Base-by-base conservation (phyloP, 805 yeast genomes). In the Candida coquimbonensis region DNA sequence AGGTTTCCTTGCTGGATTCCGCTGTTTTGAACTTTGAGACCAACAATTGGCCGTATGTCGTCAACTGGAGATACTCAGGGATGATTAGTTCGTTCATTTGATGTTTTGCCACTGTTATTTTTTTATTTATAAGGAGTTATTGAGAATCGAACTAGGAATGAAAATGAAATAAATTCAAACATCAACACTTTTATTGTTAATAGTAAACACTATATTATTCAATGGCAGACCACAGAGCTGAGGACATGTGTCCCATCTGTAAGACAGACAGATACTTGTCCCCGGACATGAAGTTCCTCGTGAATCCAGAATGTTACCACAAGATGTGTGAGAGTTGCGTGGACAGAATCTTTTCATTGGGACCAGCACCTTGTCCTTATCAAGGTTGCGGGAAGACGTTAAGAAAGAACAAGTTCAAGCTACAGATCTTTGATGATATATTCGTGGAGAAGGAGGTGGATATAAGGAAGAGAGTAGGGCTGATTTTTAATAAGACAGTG, bases 311-410 rank as follows among this genome's bases (percentile, higher is more conserved):
- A 64, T 93, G 99, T 67, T 93, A 93, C 62, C 99, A 93, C 62
- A 91, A 88, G 71, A 91, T 93, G 64, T 93, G 99, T 68, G 97
- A 85, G 55, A 81, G 95, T 2, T 93, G 99, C 67, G 98, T 91
- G 38, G 98, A 93, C 64, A 76, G 99, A 53, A 90, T 93, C 44
- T 93, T 87, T 61, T 80, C 96, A 7, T 69, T 85, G 42, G 99
- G 99, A 4, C 99, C 99, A 0, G 93, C 96, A 0, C 93, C 90
- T 19, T 93, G 99, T 62, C 99, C 99, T 1, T 91, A 90, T 62
- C 85, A 89, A 5, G 81, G 83, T 43, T 93, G 99, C 69, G 89
- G 83, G 47, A 87, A 84, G 69, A 87, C 83, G 11, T 69, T 93
- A 50, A 72, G 99, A 54, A 87, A 86, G 72, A 87, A 87, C 65